A percentile compares a stretch with the other conserved stretches of the same genome.
These are phyloP conservation scores for Allantophomopsis lycopodina DNA, from an alignment of 2,329 filamentous ascomycete genomes.

Conservation along the genomic window DNA sequence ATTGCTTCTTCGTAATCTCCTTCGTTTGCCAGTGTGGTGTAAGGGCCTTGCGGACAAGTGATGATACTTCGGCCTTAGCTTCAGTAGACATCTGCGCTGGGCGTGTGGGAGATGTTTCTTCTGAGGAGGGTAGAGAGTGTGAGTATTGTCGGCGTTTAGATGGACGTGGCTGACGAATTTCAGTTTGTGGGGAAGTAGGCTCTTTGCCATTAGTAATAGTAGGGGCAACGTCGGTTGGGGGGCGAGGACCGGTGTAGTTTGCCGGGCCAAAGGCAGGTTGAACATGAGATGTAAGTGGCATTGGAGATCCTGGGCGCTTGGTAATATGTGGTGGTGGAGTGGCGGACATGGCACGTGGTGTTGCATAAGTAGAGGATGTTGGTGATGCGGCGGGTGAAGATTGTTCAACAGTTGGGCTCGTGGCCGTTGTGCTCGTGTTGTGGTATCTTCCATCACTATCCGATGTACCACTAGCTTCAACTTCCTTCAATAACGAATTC, in stretches of 20 bases:
- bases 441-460: constrained; percentile 36
- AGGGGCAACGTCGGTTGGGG: constrained; percentile 21
- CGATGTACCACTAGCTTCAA: constrained; percentile 51
- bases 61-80: constrained; percentile 78
- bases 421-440: constrained; percentile 8
- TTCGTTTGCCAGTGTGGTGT: constrained; percentile 66
- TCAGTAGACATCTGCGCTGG: constrained; percentile 52
- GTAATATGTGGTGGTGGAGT: constrained; percentile 55
- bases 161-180: constrained; percentile 14
- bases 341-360: constrained; percentile 50
- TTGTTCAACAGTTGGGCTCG: constrained; percentile 22
- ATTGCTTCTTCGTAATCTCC: constrained; percentile 75
- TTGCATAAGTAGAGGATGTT: constrained; percentile 47
- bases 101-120: constrained; percentile 55
- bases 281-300: constrained; percentile 56
- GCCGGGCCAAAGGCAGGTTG: constrained; percentile 63
- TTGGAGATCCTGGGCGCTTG: constrained; percentile 49
- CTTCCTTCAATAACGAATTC: constrained; percentile 75
- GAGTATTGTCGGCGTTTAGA: constrained; percentile 16
- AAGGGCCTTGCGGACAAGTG: constrained; percentile 72
- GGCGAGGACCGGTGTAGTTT: constrained; percentile 56
- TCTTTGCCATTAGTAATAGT: constrained; percentile 9
- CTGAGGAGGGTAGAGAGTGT: constrained; percentile 12
- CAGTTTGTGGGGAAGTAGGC: constrained; percentile 6
- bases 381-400: constrained; percentile 59